Conservation (phyloP, 306 rosid genomes). For the Cyamopsis tetragonoloba region DNA sequence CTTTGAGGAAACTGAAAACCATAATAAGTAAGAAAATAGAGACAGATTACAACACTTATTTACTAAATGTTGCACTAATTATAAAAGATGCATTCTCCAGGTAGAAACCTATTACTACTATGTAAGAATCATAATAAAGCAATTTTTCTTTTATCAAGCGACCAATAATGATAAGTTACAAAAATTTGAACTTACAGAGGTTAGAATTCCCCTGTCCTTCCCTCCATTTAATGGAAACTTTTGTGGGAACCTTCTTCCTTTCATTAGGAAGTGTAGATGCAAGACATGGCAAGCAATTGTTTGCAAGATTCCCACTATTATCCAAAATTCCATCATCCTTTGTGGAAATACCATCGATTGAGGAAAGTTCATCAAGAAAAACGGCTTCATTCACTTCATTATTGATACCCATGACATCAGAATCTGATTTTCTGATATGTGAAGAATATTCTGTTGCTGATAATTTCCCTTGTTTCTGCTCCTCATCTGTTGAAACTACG, state of each 20-base stretch:
- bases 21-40: not conserved
- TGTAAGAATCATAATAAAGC: too few species aligned
- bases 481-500: constrained; percentile 30
- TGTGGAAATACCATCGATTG: constrained; percentile 40
- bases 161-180: not conserved
- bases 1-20: constrained; percentile 68
- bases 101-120: too few species aligned
- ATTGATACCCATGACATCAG: constrained; percentile 35
- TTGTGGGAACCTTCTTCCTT: constrained; percentile 50
- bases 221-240: constrained; percentile 57
- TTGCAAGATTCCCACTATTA: constrained; percentile 62
- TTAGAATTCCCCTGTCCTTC: constrained; percentile 44
- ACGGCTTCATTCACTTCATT: constrained; percentile 49
- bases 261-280: constrained; percentile 55
- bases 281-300: constrained; percentile 67
- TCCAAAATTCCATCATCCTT: constrained; percentile 48
- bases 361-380: constrained; percentile 49
- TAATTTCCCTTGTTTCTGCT: constrained; percentile 32
- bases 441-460: constrained; percentile 9
- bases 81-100: not conserved
- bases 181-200: constrained; percentile 45
- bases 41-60: not conserved
- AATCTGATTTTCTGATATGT: not conserved
- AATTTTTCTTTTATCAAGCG: not conserved
- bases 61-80: not conserved